Percentiles rank a stretch among this genome's conserved stretches.
Evolutionary conservation across 1,139 yeast species (phyloP).

Genomic region (Arxiozyma heterogenica): DNA sequence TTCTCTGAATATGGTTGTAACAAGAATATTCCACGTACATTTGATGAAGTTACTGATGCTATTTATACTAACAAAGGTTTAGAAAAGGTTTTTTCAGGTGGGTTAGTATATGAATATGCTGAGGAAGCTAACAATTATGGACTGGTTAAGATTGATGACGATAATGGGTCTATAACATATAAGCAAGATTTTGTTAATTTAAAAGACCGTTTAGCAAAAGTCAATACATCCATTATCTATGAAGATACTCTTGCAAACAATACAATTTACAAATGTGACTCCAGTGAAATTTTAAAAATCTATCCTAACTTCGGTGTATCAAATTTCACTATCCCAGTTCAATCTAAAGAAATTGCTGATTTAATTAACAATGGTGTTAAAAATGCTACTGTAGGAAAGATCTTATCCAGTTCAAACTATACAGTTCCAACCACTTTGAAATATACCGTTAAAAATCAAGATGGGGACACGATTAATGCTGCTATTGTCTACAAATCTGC

Average conservation of each 20-base stretch:
- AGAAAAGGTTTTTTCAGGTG: constrained; percentile 57
- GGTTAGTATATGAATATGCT: constrained; percentile 67
- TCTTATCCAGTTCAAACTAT: constrained; percentile 32
- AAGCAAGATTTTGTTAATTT: constrained; percentile 51
- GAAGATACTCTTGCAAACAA: constrained; percentile 33
- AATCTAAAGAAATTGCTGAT: constrained; percentile 35
- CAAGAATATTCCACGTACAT: constrained; percentile 51
- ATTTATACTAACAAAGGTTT: constrained; percentile 39
- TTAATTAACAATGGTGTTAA: constrained; percentile 46
- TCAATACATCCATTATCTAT: constrained; percentile 36
- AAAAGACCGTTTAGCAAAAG: constrained; percentile 38
- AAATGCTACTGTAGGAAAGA: constrained; percentile 41
- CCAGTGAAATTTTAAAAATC: constrained; percentile 35
- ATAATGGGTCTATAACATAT: constrained; percentile 37
- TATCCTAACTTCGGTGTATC: constrained; percentile 35
- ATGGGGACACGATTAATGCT: constrained; percentile 45
- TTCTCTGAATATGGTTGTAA: constrained; percentile 84
- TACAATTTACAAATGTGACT: constrained; percentile 45
- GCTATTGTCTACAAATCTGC: constrained; percentile 42
- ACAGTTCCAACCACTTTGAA: constrained; percentile 33
- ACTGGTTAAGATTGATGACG: constrained; percentile 44
- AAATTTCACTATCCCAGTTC: constrained; percentile 38
- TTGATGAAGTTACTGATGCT: constrained; percentile 60
- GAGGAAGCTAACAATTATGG: constrained; percentile 66
- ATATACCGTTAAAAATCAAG: constrained; percentile 41